Percentiles rank a stretch among this genome's conserved stretches.
phyloP scores from a whole-genome alignment of 257 asterid genomes.

The Vinca minor region DNA sequence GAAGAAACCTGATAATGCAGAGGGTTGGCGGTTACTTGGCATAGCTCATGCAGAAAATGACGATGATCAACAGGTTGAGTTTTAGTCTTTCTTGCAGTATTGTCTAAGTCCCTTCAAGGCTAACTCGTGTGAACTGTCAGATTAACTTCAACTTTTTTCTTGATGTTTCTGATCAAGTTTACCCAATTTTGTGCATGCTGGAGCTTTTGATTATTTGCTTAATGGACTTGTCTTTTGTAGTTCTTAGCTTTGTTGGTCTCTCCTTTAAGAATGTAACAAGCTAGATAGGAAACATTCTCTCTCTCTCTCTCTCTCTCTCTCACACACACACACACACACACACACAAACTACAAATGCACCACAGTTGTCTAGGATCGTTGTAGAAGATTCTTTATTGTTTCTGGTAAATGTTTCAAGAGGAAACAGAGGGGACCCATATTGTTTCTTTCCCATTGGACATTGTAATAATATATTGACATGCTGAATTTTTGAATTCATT shows the following conservation, averaged over 20 bases:
- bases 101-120: neutral
- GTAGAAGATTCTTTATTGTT: neutral
- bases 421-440: neutral
- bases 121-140: constrained; percentile 3
- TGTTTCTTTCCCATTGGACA: neutral
- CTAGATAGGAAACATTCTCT: neutral
- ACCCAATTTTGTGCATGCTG: neutral
- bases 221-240: neutral
- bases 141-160: neutral
- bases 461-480: no score
- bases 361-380: neutral
- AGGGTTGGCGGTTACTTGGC: constrained; percentile 99
- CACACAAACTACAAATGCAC: neutral
- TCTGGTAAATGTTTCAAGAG: neutral
- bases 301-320: neutral
- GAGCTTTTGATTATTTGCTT: no score
- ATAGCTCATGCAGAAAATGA: constrained; percentile 97
- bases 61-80: constrained; percentile 87
- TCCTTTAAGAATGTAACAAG: neutral
- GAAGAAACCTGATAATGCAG: constrained; percentile 90
- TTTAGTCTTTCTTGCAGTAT: constrained; percentile 5
- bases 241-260: neutral
- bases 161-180: neutral
- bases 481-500: no score
- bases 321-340: neutral